Evolutionary conservation across 129 eudicot genomes (phyloP).

Genomic region (Pulicaria dysenterica): DNA sequence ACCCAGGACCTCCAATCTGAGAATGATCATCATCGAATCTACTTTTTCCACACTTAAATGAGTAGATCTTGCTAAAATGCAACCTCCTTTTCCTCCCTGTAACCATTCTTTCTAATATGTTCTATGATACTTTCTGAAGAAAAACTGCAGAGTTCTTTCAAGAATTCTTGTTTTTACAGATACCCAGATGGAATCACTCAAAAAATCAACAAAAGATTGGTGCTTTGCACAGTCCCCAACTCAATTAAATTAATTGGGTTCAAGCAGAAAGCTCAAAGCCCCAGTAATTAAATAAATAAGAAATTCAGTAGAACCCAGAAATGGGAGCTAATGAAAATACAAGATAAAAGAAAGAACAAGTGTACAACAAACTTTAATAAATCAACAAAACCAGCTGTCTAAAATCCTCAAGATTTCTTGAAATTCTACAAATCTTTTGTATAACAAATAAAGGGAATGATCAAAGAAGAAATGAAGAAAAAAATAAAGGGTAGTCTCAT

Average conservation of each 20-base stretch:
- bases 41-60: conserved; percentile 69
- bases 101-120: conserved; percentile 33
- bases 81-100: conserved; percentile 51
- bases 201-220: conserved; percentile 24
- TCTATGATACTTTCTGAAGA: conserved; percentile 1
- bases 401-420: conserved; percentile 25
- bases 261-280: conserved; percentile 41
- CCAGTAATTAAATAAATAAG: conserved; percentile 32
- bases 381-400: background rate
- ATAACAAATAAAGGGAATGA: background rate
- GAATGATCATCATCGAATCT: conserved; percentile 62
- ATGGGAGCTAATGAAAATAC: background rate
- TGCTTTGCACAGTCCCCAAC: conserved; percentile 37
- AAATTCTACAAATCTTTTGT: conserved; percentile 13
- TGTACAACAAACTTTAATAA: conserved; percentile 17
- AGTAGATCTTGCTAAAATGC: conserved; percentile 77
- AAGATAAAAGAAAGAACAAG: conserved; percentile 19
- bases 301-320: conserved; percentile 26
- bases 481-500: conserved; percentile 20
- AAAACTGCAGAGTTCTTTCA: conserved; percentile 8
- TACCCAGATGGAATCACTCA: conserved; percentile 37
- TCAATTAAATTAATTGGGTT: conserved; percentile 12
- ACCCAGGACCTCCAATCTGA: conserved; percentile 90
- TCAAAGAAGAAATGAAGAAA: conserved; percentile 25
- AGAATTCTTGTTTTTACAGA: conserved; percentile 28